phyloP scores from a whole-genome alignment of 768 basidiomycete genomes.

The Tylopilus felleus region DNA sequence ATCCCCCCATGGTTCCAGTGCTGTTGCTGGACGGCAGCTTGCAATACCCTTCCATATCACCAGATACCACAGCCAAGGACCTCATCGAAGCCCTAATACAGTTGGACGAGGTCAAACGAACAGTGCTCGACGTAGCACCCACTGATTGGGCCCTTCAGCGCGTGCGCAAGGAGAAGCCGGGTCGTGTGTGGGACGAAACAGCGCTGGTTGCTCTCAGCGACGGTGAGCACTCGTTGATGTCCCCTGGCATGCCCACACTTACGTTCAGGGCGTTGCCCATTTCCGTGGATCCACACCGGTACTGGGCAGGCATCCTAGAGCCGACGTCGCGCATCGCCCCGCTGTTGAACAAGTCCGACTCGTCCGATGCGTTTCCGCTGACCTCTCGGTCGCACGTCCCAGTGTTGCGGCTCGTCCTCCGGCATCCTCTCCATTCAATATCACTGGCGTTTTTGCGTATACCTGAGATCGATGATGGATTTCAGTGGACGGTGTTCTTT shows the following conservation, averaged over 20 bases:
- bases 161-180: slow-evolving; percentile 54
- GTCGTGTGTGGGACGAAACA: slow-evolving; percentile 67
- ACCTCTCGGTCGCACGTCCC: slow-evolving; percentile 67
- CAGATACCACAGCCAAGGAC: slow-evolving; percentile 55
- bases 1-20: slow-evolving; percentile 53
- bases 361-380: slow-evolving; percentile 56
- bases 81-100: slow-evolving; percentile 51
- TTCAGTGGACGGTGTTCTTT: slow-evolving; percentile 62
- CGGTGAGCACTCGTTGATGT: slow-evolving; percentile 40
- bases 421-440: slow-evolving; percentile 57
- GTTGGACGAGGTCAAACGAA: slow-evolving; percentile 47
- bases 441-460: slow-evolving; percentile 59
- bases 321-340: slow-evolving; percentile 47
- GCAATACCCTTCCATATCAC: slow-evolving; percentile 57
- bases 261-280: too few relatives aligned
- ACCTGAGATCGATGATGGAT: slow-evolving; percentile 76
- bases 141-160: slow-evolving; percentile 68
- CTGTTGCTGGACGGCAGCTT: slow-evolving; percentile 55
- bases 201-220: slow-evolving; percentile 64
- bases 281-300: too few relatives aligned
- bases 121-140: slow-evolving; percentile 55
- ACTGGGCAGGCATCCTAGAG: slow-evolving; percentile 47
- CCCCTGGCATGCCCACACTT: slow-evolving; percentile 1
- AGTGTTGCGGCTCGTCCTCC: slow-evolving; percentile 65
- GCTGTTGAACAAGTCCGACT: slow-evolving; percentile 42